phyloP scores from a whole-genome alignment of 2,329 filamentous ascomycete species.

The Fusarium citri region DNA sequence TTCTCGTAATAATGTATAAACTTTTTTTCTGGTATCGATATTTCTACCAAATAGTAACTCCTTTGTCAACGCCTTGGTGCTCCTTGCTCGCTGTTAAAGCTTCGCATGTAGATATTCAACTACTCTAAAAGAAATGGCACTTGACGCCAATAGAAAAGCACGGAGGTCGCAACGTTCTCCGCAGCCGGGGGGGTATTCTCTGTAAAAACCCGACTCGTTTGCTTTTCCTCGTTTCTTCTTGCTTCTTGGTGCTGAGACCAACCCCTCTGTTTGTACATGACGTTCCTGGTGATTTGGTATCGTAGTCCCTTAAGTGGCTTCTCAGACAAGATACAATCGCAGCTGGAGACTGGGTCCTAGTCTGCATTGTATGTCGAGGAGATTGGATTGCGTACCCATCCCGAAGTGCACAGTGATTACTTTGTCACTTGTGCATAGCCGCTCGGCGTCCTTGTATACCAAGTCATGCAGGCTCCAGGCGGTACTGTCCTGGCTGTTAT shows the following conservation, averaged over 20 bases:
- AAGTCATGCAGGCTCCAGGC: slow-evolving; percentile 32
- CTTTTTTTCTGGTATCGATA: slow-evolving; percentile 34
- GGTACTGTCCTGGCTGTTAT: slow-evolving; percentile 25
- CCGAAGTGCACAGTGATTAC: slow-evolving; percentile 20
- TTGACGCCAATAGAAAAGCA: slow-evolving; percentile 38
- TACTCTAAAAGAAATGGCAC: slow-evolving; percentile 38
- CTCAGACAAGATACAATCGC: slow-evolving; percentile 15
- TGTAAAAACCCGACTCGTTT: slow-evolving; percentile 26
- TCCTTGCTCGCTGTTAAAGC: slow-evolving; percentile 44
- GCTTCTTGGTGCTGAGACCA: slow-evolving; percentile 21
- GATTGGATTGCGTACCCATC: slow-evolving; percentile 24
- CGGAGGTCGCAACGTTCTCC: slow-evolving; percentile 36
- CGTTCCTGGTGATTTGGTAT: slow-evolving; percentile 25
- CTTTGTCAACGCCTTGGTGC: slow-evolving; percentile 41
- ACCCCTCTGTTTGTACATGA: slow-evolving; percentile 26
- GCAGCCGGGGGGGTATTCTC: slow-evolving; percentile 31
- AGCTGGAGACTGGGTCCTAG: slow-evolving; percentile 1
- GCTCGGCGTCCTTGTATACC: slow-evolving; percentile 39
- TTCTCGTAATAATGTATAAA: slow-evolving; percentile 13
- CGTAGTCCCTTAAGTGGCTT: slow-evolving; percentile 33
- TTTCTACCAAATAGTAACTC: slow-evolving; percentile 33
- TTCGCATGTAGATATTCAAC: slow-evolving; percentile 31
- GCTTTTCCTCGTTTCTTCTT: slow-evolving; percentile 12
- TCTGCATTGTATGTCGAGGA: slow-evolving; percentile 5
- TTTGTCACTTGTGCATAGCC: slow-evolving; percentile 23